phyloP scores from a whole-genome alignment of 345 rosid genomes.

The Barbarea vulgaris region DNA sequence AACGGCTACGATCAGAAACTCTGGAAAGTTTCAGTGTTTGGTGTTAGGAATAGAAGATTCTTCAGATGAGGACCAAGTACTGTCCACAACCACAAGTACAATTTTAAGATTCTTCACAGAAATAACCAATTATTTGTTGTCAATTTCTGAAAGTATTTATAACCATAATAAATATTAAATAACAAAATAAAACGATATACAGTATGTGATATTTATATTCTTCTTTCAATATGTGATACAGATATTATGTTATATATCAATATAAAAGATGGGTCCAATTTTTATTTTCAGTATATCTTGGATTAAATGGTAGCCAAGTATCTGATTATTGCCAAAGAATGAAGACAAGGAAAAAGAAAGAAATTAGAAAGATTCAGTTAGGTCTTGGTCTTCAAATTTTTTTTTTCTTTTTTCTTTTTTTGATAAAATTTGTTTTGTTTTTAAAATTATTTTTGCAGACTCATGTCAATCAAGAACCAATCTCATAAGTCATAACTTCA shows the following conservation, averaged over 20 bases:
- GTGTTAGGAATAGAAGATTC: constrained; percentile 11
- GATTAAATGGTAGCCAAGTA: constrained; percentile 3
- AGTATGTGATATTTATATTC: too few species aligned
- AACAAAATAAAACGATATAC: not conserved
- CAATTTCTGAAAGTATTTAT: not conserved
- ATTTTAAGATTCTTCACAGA: constrained; percentile 12
- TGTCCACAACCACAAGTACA: constrained; percentile 32
- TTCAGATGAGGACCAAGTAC: constrained; percentile 8
- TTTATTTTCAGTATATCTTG: not conserved
- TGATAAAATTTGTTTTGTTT: too few species aligned
- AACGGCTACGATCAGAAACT: constrained; percentile 19
- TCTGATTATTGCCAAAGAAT: not conserved
- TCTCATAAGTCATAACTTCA: not conserved
- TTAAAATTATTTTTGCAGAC: not conserved
- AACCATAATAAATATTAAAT: constrained; percentile 1
- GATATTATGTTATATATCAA: not conserved
- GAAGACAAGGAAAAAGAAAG: not conserved
- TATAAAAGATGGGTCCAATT: not conserved
- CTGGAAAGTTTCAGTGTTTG: not conserved
- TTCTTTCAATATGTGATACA: not conserved
- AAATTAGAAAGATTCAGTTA: not conserved
- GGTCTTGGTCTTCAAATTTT: not conserved
- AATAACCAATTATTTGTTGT: not conserved
- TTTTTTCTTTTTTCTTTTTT: too few species aligned
- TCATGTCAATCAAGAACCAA: not conserved